These are phyloP conservation scores for Parafenestella ontariensis DNA, from an alignment of 2,329 filamentous ascomycete species.

Conservation along the genomic window DNA sequence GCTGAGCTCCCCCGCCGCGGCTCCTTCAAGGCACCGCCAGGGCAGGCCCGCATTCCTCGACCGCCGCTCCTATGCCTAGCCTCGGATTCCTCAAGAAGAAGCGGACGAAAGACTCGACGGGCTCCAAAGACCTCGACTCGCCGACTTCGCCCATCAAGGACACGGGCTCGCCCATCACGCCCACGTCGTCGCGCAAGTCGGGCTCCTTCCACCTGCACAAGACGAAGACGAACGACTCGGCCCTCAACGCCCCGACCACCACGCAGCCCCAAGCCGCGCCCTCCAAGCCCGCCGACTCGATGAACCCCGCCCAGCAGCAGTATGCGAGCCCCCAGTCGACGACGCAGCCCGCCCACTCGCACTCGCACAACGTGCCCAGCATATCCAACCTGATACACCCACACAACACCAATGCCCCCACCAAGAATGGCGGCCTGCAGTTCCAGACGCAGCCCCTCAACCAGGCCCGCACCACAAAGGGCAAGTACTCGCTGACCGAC, in stretches of 20 bases:
- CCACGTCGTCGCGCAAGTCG: slow-evolving; percentile 42
- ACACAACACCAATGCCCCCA: slow-evolving; percentile 31
- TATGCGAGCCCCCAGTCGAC: slow-evolving; percentile 37
- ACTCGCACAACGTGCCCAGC: slow-evolving; percentile 76
- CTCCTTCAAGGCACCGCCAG: slow-evolving; percentile 18
- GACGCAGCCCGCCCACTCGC: slow-evolving; percentile 37
- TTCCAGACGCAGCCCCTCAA: slow-evolving; percentile 46
- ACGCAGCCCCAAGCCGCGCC: slow-evolving; percentile 24
- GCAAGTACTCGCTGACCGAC: slow-evolving; percentile 93
- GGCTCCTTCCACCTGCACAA: slow-evolving; percentile 39
- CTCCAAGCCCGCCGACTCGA: slow-evolving; percentile 49
- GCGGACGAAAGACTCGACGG: slow-evolving; percentile 86
- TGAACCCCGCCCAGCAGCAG: slow-evolving; percentile 43
- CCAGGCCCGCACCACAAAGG: slow-evolving; percentile 77
- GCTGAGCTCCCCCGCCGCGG: too few species aligned
- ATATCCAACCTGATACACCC: slow-evolving; percentile 86
- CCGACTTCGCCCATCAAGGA: slow-evolving; percentile 72
- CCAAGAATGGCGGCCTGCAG: slow-evolving; percentile 49
- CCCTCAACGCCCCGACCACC: slow-evolving; percentile 15
- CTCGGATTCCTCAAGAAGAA: slow-evolving; percentile 98
- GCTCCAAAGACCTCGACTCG: slow-evolving; percentile 67
- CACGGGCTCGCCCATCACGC: slow-evolving; percentile 48
- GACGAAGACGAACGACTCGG: slow-evolving; percentile 40
- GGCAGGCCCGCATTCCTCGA: slow-evolving; percentile 27
- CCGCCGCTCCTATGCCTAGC: slow-evolving; percentile 75